Conservation (phyloP, 768 basidiomycete genomes). For the Mycena chlorophos region DNA sequence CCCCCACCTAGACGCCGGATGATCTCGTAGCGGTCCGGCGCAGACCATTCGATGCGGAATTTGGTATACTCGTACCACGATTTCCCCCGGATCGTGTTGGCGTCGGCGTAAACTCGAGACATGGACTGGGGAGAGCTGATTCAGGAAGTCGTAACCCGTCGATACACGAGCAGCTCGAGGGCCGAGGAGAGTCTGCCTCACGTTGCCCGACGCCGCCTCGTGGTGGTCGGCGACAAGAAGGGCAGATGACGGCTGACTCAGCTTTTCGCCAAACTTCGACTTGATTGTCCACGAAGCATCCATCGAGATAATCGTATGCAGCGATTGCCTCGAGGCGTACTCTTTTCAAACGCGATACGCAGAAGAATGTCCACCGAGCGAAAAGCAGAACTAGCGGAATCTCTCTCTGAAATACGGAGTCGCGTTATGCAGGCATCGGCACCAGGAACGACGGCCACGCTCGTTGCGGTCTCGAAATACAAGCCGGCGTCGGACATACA, state of each 20-base stretch:
- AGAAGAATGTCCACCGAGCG: constrained; percentile 36
- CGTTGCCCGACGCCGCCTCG: not conserved
- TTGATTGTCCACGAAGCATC: not conserved
- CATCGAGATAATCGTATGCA: not conserved
- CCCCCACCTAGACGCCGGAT: constrained; percentile 62
- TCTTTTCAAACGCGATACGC: not conserved
- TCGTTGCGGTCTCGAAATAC: constrained; percentile 92
- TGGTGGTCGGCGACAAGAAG: not conserved
- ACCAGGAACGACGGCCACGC: constrained; percentile 30
- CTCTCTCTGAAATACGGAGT: constrained; percentile 51
- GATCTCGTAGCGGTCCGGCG: constrained; percentile 68
- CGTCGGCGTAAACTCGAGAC: constrained; percentile 56
- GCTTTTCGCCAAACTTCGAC: not conserved
- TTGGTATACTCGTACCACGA: constrained; percentile 70
- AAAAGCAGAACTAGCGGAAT: constrained; percentile 50
- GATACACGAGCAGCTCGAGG: no score
- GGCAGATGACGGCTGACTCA: not conserved
- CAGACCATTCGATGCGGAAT: constrained; percentile 61
- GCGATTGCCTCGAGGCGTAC: not conserved
- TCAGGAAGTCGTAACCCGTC: constrained; percentile 1
- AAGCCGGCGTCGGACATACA: constrained; percentile 88
- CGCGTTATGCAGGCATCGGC: constrained; percentile 44
- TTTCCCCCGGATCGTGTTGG: constrained; percentile 56
- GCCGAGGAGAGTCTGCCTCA: no score
- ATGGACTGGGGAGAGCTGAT: constrained; percentile 34